Percentiles rank a stretch among this genome's conserved stretches.
Conservation (phyloP, 164 flowering plant genomes). For the Stephania cephalantha region DNA sequence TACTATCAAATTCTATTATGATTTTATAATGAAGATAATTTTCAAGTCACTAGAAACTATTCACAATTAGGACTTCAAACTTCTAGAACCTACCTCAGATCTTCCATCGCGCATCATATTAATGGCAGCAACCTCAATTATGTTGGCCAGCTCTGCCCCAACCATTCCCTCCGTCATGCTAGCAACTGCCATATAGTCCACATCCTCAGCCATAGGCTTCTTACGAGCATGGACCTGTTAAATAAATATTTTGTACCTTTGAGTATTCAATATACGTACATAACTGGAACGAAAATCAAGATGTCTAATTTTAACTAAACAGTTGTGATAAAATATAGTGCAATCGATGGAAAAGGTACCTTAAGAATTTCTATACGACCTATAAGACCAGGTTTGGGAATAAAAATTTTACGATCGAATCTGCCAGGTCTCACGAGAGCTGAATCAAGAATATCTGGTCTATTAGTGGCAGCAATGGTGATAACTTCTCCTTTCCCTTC, state of each 20-base stretch:
- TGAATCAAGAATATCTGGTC: conserved; percentile 94
- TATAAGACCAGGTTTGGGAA: conserved; percentile 79
- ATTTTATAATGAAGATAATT: background rate
- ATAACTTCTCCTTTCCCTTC: conserved; percentile 97
- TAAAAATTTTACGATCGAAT: conserved; percentile 77
- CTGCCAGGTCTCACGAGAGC: conserved; percentile 97
- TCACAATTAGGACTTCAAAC: background rate
- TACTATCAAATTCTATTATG: too few relatives aligned
- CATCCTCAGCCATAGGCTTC: conserved; percentile 95
- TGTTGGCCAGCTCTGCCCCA: conserved; percentile 96
- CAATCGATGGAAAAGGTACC: conserved; percentile 28
- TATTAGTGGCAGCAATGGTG: conserved; percentile 94
- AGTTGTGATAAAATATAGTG: background rate
- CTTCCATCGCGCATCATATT: conserved; percentile 93
- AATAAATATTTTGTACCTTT: too few relatives aligned
- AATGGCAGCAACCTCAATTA: conserved; percentile 86
- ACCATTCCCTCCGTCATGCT: conserved; percentile 91
- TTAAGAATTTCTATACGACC: conserved; percentile 86
- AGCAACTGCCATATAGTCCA: conserved; percentile 89
- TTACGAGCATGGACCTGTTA: conserved; percentile 92
- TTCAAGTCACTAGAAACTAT: background rate
- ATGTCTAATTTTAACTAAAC: background rate
- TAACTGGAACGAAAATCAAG: too few relatives aligned
- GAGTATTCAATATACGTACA: too few relatives aligned
- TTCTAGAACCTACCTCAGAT: conserved; percentile 55